Base-by-base conservation (phyloP, 192 early-diverging fungal genomes). In the Backusella luteola region DNA sequence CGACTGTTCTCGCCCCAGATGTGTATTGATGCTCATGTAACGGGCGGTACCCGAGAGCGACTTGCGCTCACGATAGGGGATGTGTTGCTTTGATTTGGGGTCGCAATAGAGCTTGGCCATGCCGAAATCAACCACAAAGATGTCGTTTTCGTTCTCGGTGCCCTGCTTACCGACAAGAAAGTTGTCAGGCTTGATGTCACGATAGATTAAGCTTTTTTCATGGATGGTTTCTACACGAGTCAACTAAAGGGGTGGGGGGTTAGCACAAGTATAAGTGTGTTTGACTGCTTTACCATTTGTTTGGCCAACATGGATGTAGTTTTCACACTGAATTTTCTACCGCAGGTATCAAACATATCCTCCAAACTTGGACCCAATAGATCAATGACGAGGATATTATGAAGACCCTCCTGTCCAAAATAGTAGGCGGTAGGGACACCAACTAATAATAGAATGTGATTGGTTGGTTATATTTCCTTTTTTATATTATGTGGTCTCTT, bases 111-210 rank as follows among this genome's bases (percentile, higher is more conserved):
- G 90, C 85, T 99, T 99, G 42, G 96, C 97, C 96, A 99, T 97
- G 56, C 97, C 97, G 89, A 98, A 98, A 86, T 99, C 97, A 74
- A 99, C 93, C 77, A 99, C 91, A 81, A 92, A 94, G 23, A 99
- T 88, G 78, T 87, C 81, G 73, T 90, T 93, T 53, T 85, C 85
- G 29, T 81, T 81, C 32, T 87, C 83, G 9, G 90, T 89, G 41
- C 83, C 81, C 4, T 89, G 91, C 36, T 93, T 89, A 21, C 97
- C 97, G 67, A 98, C 91, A 77, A 99, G 85, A 77, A 99, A 99
- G 87, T 99, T 99, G 82, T 99, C 97, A 38, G 97, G 97, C 83
- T 99, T 99, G 83, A 99, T 97, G 84, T 99, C 97, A 69, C 97
- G 91, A 85, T 99, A 99, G 39, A 99, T 95, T 53, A 98, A 83